These are phyloP conservation scores for Penicillium janthinellum DNA, from an alignment of 2,329 filamentous ascomycete species.

Conservation along the genomic window DNA sequence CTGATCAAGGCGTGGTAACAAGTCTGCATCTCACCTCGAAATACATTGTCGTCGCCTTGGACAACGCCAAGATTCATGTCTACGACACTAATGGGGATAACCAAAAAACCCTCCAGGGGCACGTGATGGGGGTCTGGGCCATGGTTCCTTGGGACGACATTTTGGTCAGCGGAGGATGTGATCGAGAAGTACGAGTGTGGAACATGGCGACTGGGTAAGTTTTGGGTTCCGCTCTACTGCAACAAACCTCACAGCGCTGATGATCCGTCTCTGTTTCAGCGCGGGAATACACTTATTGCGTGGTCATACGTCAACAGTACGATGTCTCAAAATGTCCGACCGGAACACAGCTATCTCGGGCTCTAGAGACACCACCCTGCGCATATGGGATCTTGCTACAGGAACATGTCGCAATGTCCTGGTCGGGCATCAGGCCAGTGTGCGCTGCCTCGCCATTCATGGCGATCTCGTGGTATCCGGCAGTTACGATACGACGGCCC, in stretches of 20 bases:
- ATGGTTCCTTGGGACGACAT: conserved; percentile 98
- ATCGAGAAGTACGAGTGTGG: conserved; percentile 96
- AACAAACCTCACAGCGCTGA: neutral
- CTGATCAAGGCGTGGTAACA: conserved; percentile 95
- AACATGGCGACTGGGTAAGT: conserved; percentile 85
- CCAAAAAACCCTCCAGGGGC: conserved; percentile 85
- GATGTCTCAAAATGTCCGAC: conserved; percentile 97
- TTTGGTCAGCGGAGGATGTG: conserved; percentile 92
- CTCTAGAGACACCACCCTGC: conserved; percentile 88
- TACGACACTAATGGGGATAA: conserved; percentile 90
- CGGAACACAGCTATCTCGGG: conserved; percentile 92
- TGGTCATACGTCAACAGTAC: conserved; percentile 93
- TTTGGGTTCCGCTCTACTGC: neutral
- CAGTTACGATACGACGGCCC: conserved; percentile 94
- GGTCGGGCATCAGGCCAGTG: conserved; percentile 92
- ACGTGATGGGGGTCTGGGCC: conserved; percentile 99
- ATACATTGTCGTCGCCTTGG: conserved; percentile 95
- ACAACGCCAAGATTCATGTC: conserved; percentile 98
- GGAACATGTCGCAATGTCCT: conserved; percentile 89
- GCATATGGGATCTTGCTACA: conserved; percentile 90
- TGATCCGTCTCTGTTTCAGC: conserved; percentile 45
- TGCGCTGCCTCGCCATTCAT: conserved; percentile 92
- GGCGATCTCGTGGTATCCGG: conserved; percentile 97
- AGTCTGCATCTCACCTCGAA: conserved; percentile 91
- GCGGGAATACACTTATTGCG: conserved; percentile 78